These are phyloP conservation scores for Tremella mesenterica DNA, from an alignment of 768 basidiomycete genomes.

Conservation along the genomic window DNA sequence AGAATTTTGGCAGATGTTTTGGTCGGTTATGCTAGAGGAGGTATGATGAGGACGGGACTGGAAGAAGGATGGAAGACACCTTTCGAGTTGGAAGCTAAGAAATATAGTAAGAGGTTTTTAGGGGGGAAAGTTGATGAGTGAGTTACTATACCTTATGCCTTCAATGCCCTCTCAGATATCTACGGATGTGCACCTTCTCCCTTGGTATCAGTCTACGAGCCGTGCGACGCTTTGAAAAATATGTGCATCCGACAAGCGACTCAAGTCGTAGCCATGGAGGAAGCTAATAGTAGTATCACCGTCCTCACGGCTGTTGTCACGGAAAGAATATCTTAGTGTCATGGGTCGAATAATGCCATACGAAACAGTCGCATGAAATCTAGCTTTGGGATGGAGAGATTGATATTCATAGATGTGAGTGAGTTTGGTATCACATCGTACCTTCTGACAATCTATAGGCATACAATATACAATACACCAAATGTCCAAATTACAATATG, in stretches of 20 bases:
- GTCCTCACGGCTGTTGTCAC: slow-evolving; percentile 39
- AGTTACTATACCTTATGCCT: slow-evolving; percentile 7
- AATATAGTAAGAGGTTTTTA: slow-evolving; percentile 31
- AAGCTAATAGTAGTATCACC: slow-evolving; percentile 28
- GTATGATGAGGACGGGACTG: slow-evolving; percentile 40
- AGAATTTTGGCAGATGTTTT: slow-evolving; percentile 40
- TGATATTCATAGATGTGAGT: no score
- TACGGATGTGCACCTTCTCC: no score
- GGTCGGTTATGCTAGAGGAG: slow-evolving; percentile 38
- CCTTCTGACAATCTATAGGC: no score
- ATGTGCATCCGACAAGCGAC: no score
- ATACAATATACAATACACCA: no score
- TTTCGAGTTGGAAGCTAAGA: slow-evolving; percentile 42
- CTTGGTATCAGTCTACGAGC: no score
- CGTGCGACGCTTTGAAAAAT: no score
- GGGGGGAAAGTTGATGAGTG: slow-evolving; percentile 46
- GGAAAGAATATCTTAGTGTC: not conserved
- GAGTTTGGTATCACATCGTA: no score
- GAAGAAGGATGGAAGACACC: slow-evolving; percentile 40
- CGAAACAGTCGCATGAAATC: no score
- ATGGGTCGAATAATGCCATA: no score
- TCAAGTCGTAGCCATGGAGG: not conserved
- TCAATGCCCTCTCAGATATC: not conserved
- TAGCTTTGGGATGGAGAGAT: no score
- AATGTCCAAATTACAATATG: no score